Percentiles rank a stretch among this genome's conserved stretches.
These are phyloP conservation scores for Platismatia glauca DNA, from an alignment of 495 filamentous ascomycete species.

Conservation along the genomic window DNA sequence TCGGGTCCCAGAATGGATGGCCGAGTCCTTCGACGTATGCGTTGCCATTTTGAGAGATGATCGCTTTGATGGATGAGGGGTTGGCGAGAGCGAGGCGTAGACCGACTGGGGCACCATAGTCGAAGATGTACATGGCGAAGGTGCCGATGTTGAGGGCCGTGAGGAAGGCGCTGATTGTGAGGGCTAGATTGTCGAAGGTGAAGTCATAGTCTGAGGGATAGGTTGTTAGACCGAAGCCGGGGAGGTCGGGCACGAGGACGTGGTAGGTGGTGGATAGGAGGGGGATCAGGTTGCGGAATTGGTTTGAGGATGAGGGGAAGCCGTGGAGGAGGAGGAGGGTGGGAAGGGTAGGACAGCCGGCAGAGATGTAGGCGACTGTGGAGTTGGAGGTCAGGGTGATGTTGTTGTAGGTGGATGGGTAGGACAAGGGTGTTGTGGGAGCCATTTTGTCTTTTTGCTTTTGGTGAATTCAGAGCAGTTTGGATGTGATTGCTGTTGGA, in stretches of 20 bases:
- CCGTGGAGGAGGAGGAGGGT: conserved; percentile 54
- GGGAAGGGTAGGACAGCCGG: conserved; percentile 27
- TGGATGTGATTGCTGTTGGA: neutral
- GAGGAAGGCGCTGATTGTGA: conserved; percentile 41
- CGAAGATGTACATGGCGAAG: conserved; percentile 55
- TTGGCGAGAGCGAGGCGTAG: conserved; percentile 43
- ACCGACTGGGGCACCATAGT: conserved; percentile 55
- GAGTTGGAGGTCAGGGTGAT: neutral
- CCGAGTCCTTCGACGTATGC: conserved; percentile 53
- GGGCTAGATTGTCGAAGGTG: conserved; percentile 43
- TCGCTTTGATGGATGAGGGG: conserved; percentile 34
- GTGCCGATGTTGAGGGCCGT: conserved; percentile 36
- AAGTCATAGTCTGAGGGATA: conserved; percentile 40
- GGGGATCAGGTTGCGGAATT: conserved; percentile 54
- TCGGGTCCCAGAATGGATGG: conserved; percentile 43
- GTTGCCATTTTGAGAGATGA: conserved; percentile 57
- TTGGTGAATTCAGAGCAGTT: neutral
- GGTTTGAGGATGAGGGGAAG: conserved; percentile 54
- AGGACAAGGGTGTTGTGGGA: neutral
- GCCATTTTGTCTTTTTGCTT: neutral
- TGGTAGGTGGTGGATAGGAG: conserved; percentile 43
- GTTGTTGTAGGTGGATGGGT: neutral
- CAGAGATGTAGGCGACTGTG: conserved; percentile 11
- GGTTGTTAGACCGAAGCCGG: conserved; percentile 53
- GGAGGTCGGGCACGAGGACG: conserved; percentile 53